Base-by-base conservation (phyloP, 495 filamentous ascomycete species). In the Hyphodiscus hymeniophilus region DNA sequence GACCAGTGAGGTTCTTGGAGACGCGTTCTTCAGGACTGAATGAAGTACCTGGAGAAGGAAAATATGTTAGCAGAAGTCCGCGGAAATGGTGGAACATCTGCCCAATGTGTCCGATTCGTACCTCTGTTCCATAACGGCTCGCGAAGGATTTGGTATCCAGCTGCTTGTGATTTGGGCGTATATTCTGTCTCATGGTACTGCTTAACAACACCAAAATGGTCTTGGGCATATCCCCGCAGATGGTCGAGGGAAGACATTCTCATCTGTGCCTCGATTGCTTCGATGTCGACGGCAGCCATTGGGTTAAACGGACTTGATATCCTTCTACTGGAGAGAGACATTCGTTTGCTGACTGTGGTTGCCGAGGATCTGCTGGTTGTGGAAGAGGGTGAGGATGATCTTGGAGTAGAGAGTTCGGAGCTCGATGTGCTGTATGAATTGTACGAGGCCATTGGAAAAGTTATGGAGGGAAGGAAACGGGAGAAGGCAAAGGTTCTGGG, bases 71-170 rank as follows among this genome's bases (percentile, higher is more conserved):
- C 23, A 22, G 45, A 50, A 18, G 42, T 45, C 12, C 28, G 13
- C 7, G 3, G 24, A 17, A 16, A 17, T 2, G 15, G 20, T 7
- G n/a, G 7, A 21, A n/a, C n/a, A n/a, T n/a, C n/a, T n/a, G n/a
- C n/a, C n/a, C n/a, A n/a, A n/a, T n/a, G 18, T 33, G 17, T 15
- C 20, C 28, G 35, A 20, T 17, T 39, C 52, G 24, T 58, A 76
- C 75, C 73, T 67, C 75, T 76, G 60, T 79, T 79, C 74, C 74
- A 79, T 33, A 70, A 61, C 28, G 75, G 74, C 60, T 79, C 71
- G 35, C 70, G 61, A 15, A 79, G 63, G 13, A 79, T 62, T 62
- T 79, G 75, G 55, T 76, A 76, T 38, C 73, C 75, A 51, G 63
- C 64, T 42, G 75, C 75, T 49, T 66, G 60, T 39, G 60, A 61